phyloP scores from a whole-genome alignment of 441 rosid species.

The Croton laevigatus region DNA sequence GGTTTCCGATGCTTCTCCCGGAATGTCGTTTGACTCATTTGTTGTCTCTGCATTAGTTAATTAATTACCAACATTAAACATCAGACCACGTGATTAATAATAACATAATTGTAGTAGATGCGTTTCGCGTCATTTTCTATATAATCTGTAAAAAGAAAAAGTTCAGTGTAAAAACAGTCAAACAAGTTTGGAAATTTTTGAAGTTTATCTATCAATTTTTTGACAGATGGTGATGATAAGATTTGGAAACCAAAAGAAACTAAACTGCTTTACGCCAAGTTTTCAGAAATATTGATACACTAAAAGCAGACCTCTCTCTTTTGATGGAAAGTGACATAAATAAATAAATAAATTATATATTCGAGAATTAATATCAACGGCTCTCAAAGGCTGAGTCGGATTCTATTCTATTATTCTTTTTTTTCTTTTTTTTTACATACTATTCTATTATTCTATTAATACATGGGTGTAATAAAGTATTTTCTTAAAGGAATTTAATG shows the following conservation, averaged over 20 bases:
- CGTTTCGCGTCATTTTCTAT: background rate
- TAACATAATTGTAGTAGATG: background rate
- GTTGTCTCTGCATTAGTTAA: conserved; percentile 35
- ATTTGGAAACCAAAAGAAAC: background rate
- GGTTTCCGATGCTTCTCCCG: conserved; percentile 41
- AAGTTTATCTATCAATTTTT: conserved; percentile 5
- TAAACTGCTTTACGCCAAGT: background rate
- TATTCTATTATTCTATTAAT: too few species aligned
- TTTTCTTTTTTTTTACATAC: too few species aligned
- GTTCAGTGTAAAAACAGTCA: background rate
- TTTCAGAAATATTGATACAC: background rate
- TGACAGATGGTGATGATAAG: conserved; percentile 4
- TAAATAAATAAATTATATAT: too few species aligned
- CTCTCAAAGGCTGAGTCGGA: too few species aligned
- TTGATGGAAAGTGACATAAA: background rate
- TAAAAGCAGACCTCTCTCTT: too few species aligned
- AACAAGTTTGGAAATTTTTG: conserved; percentile 1
- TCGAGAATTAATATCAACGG: too few species aligned
- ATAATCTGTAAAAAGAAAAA: background rate
- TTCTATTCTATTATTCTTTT: too few species aligned
- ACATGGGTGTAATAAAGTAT: too few species aligned
- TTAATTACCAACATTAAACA: background rate
- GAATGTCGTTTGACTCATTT: conserved; percentile 32
- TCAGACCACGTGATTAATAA: background rate
- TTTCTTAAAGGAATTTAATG: too few species aligned